phyloP scores from a whole-genome alignment of 108 stramenopile species.

The Craspedostauros australis region DNA sequence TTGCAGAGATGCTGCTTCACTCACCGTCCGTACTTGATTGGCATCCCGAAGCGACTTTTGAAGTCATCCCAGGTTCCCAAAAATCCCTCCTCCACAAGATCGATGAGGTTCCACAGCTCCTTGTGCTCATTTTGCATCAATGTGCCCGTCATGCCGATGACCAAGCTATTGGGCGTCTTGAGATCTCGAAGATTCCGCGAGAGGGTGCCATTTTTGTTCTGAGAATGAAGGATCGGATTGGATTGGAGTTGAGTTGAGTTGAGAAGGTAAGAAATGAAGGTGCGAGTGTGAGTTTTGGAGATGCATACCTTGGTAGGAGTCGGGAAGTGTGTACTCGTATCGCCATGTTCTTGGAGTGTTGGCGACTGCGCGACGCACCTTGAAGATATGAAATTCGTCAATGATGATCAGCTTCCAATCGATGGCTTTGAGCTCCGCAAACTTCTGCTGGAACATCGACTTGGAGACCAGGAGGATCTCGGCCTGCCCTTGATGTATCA shows the following conservation, averaged over 20 bases:
- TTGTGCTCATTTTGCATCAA: slow-evolving; percentile 68
- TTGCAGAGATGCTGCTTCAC: no score
- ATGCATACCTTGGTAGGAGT: no score
- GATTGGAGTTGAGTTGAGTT: no score
- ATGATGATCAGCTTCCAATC: slow-evolving; percentile 76
- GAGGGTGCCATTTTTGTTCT: slow-evolving; percentile 13
- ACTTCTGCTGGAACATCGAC: slow-evolving; percentile 30
- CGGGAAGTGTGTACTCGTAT: no score
- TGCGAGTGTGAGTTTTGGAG: no score
- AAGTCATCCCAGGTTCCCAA: slow-evolving; percentile 58
- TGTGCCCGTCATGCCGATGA: slow-evolving; percentile 56
- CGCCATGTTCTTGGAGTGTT: no score
- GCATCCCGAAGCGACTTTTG: slow-evolving; percentile 29
- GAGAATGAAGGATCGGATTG: slow-evolving; percentile 14
- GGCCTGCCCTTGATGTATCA: slow-evolving; percentile 38
- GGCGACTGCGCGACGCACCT: no score
- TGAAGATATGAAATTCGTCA: slow-evolving; percentile 83
- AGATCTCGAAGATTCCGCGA: slow-evolving; percentile 30
- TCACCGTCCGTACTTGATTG: slow-evolving; percentile 62
- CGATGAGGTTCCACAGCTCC: slow-evolving; percentile 70
- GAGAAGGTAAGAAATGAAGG: no score
- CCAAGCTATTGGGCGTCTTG: slow-evolving; percentile 13
- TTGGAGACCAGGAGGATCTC: slow-evolving; percentile 67
- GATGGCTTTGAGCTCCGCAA: slow-evolving; percentile 22
- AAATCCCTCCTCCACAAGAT: slow-evolving; percentile 57